Base-by-base conservation (phyloP, 2,329 filamentous ascomycete species). In the Geoglossum cookeanum region DNA sequence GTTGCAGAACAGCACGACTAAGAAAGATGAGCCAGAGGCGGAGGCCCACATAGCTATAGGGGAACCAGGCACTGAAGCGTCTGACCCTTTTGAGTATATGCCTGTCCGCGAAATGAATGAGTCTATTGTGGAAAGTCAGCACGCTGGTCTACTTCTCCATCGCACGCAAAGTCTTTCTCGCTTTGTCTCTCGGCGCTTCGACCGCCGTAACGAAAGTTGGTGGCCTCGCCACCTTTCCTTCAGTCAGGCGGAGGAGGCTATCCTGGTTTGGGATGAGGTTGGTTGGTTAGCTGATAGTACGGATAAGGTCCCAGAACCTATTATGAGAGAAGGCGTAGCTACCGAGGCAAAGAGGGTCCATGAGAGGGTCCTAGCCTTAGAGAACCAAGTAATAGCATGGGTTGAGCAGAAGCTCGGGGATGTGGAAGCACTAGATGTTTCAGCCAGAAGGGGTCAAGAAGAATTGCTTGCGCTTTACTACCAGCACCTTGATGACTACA, bases 221-320 rank as follows among this genome's bases (percentile, higher is more conserved):
- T 87, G 83, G 78, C 79, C 84, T 0, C 80, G 85, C 1, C 78
- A 84, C 48, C 74, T 90, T 61, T 89, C 85, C 3, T 90, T 90
- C 66, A 81, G 83, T 58, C 76, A 83, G 49, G 85, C 83, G 1
- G 84, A 87, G 68, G 83, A 88, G 59, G 84, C 81, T n/a, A 71
- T 90, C 6, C 70, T 89, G 1, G 73, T 71, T 15, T 89, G 85
- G 84, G 72, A 78, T 4, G 75, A 78, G 53, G 68, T 83, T 30
- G 67, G 73, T 3, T 70, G 72, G 57, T 60, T 75, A 1, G 60
- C 64, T 3, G 67, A 70, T 33, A 71, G 74, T 17, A 63, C 54
- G 35, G 60, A 53, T 4, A 59, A 60, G 22, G 61, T 60, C 58
- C 48, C 63, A 59, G 61, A 63, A 30, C 65, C 64, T 3, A 62